A percentile compares a stretch with the other conserved stretches of the same genome.
These are phyloP conservation scores for Cucurbita moschata DNA, from an alignment of 306 rosid species.

Conservation along the genomic window DNA sequence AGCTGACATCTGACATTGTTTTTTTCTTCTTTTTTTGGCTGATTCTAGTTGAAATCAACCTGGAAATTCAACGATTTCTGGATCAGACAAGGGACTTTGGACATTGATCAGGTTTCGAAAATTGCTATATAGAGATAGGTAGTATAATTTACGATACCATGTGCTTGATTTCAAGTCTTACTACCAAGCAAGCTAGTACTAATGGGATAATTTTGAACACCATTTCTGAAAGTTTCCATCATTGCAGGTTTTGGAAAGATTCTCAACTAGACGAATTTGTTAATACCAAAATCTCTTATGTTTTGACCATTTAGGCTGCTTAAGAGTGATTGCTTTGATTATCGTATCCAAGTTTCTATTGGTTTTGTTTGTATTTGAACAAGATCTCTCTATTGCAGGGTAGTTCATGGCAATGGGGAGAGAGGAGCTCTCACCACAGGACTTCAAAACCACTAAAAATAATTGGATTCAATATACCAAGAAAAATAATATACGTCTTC, in stretches of 20 bases:
- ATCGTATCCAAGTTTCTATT: not conserved
- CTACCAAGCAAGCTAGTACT: too few relatives aligned
- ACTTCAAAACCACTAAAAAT: slow-evolving; percentile 17
- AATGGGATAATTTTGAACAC: not conserved
- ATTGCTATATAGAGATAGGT: not conserved
- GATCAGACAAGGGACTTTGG: not conserved
- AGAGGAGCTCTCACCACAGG: slow-evolving; percentile 14
- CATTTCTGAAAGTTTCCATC: not conserved
- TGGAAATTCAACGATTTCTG: not conserved
- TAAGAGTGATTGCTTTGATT: not conserved
- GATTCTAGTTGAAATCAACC: not conserved
- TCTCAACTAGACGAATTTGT: not conserved
- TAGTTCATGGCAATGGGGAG: slow-evolving; percentile 17
- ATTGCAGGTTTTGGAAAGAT: not conserved
- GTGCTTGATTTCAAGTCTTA: not conserved
- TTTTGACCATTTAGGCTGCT: not conserved
- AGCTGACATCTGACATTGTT: not conserved
- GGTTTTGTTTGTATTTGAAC: not conserved
- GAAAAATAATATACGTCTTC: not conserved
- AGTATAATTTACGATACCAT: not conserved
- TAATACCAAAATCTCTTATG: not conserved
- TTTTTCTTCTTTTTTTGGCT: not conserved
- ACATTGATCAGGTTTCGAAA: not conserved
- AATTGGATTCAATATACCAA: slow-evolving; percentile 10
- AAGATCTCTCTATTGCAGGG: slow-evolving; percentile 3